A percentile compares a stretch with the other conserved stretches of the same genome.
phyloP scores from a whole-genome alignment of 768 basidiomycete genomes.

The Auriscalpium microsporum region DNA sequence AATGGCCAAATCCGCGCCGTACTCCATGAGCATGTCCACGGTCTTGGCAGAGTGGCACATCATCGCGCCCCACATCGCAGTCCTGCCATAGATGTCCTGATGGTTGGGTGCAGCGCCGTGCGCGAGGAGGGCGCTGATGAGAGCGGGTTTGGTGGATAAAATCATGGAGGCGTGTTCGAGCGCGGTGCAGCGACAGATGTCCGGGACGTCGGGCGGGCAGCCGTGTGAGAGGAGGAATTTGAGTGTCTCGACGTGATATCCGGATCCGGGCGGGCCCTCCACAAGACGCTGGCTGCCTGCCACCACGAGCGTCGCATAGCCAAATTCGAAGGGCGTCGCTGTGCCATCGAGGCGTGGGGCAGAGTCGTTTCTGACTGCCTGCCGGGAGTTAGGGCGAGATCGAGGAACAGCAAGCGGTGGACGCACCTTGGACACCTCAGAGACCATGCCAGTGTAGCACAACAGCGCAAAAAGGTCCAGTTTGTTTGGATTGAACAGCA shows the following conservation, averaged over 20 bases:
- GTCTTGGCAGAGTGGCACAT: slow-evolving; percentile 8
- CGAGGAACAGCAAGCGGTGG: too few relatives aligned
- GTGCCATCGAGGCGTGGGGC: background rate
- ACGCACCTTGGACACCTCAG: too few relatives aligned
- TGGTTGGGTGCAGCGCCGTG: slow-evolving; percentile 41
- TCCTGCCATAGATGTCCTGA: slow-evolving; percentile 39
- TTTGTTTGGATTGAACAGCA: background rate
- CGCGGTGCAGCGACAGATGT: slow-evolving; percentile 37
- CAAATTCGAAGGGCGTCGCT: background rate
- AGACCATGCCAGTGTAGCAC: too few relatives aligned
- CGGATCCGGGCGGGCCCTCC: slow-evolving; percentile 35
- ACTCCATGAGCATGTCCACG: slow-evolving; percentile 26
- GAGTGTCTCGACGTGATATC: slow-evolving; percentile 42
- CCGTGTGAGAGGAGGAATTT: slow-evolving; percentile 31
- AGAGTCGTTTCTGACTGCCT: too few relatives aligned
- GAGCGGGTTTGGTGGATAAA: slow-evolving; percentile 17
- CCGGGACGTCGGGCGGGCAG: slow-evolving; percentile 31
- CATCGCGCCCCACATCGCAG: slow-evolving; percentile 22
- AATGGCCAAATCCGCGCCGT: slow-evolving; percentile 36
- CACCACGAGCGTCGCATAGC: background rate
- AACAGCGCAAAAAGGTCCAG: too few relatives aligned
- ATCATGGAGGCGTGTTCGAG: slow-evolving; percentile 38
- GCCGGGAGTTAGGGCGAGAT: too few relatives aligned
- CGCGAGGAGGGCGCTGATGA: slow-evolving; percentile 33
- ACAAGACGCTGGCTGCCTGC: slow-evolving; percentile 17